A percentile compares a stretch with the other conserved stretches of the same genome.
Conservation (phyloP, 1,284 basidiomycete species). For the Pulveroboletus sp. region DNA sequence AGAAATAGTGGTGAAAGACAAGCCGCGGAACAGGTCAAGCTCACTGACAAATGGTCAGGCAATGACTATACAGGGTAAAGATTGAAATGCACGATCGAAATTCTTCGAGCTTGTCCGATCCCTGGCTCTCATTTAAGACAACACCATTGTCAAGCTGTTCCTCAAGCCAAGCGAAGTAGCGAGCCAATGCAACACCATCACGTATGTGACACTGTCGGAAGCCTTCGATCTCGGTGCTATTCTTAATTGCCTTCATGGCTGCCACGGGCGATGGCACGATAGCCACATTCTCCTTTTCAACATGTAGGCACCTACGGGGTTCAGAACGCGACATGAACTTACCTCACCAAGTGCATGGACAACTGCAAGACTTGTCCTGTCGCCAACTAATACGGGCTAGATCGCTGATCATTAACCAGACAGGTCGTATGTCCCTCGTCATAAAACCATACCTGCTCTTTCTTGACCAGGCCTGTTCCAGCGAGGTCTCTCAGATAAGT, state of each 20-base stretch:
- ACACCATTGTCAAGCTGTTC: constrained; percentile 69
- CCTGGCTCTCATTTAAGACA: constrained; percentile 81
- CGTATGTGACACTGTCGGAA: constrained; percentile 89
- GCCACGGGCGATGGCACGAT: constrained; percentile 74
- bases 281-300: constrained; percentile 52
- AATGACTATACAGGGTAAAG: not conserved
- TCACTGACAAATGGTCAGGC: constrained; percentile 47
- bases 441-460: constrained; percentile 41
- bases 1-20: constrained; percentile 93
- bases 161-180: constrained; percentile 96
- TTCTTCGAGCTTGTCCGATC: constrained; percentile 75
- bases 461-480: constrained; percentile 45
- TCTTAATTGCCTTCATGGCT: constrained; percentile 90
- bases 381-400: constrained; percentile 65
- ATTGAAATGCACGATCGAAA: constrained; percentile 69
- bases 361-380: constrained; percentile 78
- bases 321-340: constrained; percentile 8
- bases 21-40: constrained; percentile 78
- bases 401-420: constrained; percentile 1
- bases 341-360: constrained; percentile 75
- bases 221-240: constrained; percentile 82
- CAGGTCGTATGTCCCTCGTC: not conserved
- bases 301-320: not conserved
- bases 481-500: constrained; percentile 57
- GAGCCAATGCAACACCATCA: constrained; percentile 85